Conservation (phyloP, 495 filamentous ascomycete species). For the Talaromyces proteolyticus region DNA sequence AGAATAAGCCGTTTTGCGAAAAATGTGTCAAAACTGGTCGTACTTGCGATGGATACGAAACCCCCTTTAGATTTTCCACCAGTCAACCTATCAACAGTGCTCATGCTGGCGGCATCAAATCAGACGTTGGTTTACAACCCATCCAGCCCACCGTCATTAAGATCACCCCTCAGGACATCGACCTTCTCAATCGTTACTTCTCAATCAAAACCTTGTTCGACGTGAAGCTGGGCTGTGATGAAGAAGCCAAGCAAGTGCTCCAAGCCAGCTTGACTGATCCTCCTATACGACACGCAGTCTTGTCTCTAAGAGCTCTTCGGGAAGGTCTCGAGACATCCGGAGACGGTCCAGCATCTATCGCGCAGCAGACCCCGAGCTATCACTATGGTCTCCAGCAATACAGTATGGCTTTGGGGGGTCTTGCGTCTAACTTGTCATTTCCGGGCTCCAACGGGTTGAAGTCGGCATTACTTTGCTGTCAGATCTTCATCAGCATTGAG, state of each 20-base stretch:
- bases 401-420: slow-evolving; percentile 5
- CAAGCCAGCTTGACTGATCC: slow-evolving; percentile 57
- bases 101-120: slow-evolving; percentile 26
- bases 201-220: slow-evolving; percentile 21
- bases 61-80: slow-evolving; percentile 21
- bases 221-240: slow-evolving; percentile 16
- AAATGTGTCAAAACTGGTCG: slow-evolving; percentile 50
- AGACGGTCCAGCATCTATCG: slow-evolving; percentile 8
- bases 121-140: slow-evolving; percentile 14
- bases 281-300: slow-evolving; percentile 57
- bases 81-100: slow-evolving; percentile 13
- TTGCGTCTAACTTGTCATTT: slow-evolving; percentile 9
- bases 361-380: slow-evolving; percentile 24
- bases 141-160: slow-evolving; percentile 11
- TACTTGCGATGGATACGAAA: slow-evolving; percentile 50
- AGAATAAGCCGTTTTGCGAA: slow-evolving; percentile 45
- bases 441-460: slow-evolving; percentile 2
- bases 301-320: slow-evolving; percentile 59
- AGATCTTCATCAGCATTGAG: slow-evolving; percentile 12
- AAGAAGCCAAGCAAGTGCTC: slow-evolving; percentile 26
- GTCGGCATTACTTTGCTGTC: slow-evolving; percentile 11
- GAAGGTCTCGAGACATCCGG: slow-evolving; percentile 40
- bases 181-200: slow-evolving; percentile 26
- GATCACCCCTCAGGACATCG: slow-evolving; percentile 10
- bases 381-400: slow-evolving; percentile 33